phyloP scores from a whole-genome alignment of 2,329 filamentous ascomycete genomes.

The Scedosporium apiospermum region DNA sequence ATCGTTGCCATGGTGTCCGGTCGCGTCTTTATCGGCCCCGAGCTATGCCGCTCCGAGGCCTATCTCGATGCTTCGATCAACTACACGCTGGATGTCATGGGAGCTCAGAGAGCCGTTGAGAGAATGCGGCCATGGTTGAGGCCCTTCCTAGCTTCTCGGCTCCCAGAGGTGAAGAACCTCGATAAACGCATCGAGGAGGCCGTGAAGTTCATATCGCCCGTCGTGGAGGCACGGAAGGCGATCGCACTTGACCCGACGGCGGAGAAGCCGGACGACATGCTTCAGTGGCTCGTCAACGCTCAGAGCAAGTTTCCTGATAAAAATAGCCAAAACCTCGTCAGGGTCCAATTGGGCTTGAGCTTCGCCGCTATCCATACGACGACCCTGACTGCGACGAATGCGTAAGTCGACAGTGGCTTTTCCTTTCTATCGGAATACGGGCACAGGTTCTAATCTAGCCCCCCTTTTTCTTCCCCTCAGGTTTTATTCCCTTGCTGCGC shows the following conservation, averaged over 20 bases:
- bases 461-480: constrained; percentile 5
- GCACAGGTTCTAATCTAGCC: background rate
- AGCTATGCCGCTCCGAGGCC: constrained; percentile 31
- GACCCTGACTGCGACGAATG: constrained; percentile 32
- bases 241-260: constrained; percentile 6
- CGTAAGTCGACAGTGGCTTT: constrained; percentile 15
- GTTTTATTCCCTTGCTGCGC: constrained; percentile 40
- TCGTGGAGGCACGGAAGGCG: constrained; percentile 21
- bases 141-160: constrained; percentile 19
- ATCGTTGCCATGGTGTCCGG: constrained; percentile 37
- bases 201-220: constrained; percentile 30
- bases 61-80: constrained; percentile 37
- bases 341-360: constrained; percentile 30
- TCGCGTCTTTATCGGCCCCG: constrained; percentile 35
- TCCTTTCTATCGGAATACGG: background rate
- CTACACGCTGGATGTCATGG: constrained; percentile 33
- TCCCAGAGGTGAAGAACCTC: constrained; percentile 25
- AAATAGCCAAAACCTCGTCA: constrained; percentile 25
- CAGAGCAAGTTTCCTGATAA: constrained; percentile 22
- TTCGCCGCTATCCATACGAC: constrained; percentile 45
- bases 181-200: constrained; percentile 18
- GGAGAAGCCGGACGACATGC: constrained; percentile 33
- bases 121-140: constrained; percentile 22
- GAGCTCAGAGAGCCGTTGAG: constrained; percentile 20
- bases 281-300: constrained; percentile 34